Base-by-base conservation (phyloP, 768 basidiomycete genomes). In the Cystoderma amianthinum region DNA sequence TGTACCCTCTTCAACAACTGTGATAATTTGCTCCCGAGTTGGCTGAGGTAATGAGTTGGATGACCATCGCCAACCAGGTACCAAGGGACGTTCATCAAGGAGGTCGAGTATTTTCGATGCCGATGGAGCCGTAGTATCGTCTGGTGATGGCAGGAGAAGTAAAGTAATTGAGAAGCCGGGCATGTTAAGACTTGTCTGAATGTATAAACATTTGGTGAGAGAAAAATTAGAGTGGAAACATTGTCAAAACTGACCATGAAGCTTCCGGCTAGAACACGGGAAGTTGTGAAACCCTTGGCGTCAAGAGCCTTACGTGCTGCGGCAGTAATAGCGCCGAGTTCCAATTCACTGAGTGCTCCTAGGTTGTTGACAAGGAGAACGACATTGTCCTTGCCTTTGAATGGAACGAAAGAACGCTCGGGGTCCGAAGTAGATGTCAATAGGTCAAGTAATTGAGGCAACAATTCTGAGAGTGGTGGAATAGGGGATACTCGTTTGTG, bases 91-190 rank as follows among this genome's bases (percentile, higher is more conserved):
- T 28, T 80, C 80, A 49, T 90, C 89, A 22, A 92, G 71, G 23
- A 88, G 73, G 16, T 76, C 75, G 13, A 90, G 68, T 37, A 91
- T 54, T 2, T 69, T 42, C 32, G 65, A 58, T 2, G 61, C 42
- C 4, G 63, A 52, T 5, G 74, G 67, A 1, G 65, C 60, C 25
- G 58, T 53, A 1, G 60, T 42, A 18, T 72, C 69, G 30, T 63
- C 46, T 34, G 62, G 37, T 21, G 62, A 54, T 0, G 92, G 86
- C 7, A 95, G 76, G 6, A 89, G 74, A 12, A 93, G 69, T 13
- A 92, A 69, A 1, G 89, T 86, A 45, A 95, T 65, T 12, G 89
- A 92, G 58, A 94, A 88, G 2, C 92, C 92, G 21, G 90, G 87
- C 87, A 93, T 92, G 61, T 91, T 93, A 48, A 95, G 72, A 43